Conservation (phyloP, 1,284 basidiomycete genomes). For the Naganishia cerealis region DNA sequence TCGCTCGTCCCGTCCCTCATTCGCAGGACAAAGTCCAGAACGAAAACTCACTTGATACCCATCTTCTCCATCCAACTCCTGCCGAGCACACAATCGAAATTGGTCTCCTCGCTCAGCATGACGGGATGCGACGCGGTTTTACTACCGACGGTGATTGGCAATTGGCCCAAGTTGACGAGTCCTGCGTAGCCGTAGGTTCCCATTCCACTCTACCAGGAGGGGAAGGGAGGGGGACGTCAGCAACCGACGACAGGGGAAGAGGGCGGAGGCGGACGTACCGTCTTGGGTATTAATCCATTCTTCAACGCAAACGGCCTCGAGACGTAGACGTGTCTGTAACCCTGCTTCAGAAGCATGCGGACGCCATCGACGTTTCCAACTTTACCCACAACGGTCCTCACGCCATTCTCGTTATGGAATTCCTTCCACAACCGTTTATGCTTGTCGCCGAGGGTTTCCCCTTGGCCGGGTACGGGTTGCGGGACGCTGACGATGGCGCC, state of each 20-base stretch:
- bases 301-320: constrained; percentile 87
- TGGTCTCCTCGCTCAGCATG: constrained; percentile 82
- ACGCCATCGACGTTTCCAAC: constrained; percentile 87
- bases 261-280: constrained; percentile 37
- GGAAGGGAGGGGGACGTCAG: constrained; percentile 11
- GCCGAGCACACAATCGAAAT: constrained; percentile 94
- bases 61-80: constrained; percentile 90
- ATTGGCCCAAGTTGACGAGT: constrained; percentile 64
- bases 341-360: constrained; percentile 88
- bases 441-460: constrained; percentile 40
- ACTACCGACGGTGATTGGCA: constrained; percentile 63
- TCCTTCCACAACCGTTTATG: constrained; percentile 76
- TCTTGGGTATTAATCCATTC: constrained; percentile 80
- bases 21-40: background rate
- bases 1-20: background rate
- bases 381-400: constrained; percentile 84
- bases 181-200: constrained; percentile 52
- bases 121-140: constrained; percentile 58
- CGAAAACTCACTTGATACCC: constrained; percentile 62
- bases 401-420: constrained; percentile 87
- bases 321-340: constrained; percentile 91
- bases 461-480: background rate
- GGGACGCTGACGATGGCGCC: constrained; percentile 24
- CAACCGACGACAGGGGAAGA: background rate
- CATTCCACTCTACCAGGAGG: constrained; percentile 41